Percentiles rank a stretch among this genome's conserved stretches.
Conservation (phyloP, 257 asterid genomes). For the Plantago major region DNA sequence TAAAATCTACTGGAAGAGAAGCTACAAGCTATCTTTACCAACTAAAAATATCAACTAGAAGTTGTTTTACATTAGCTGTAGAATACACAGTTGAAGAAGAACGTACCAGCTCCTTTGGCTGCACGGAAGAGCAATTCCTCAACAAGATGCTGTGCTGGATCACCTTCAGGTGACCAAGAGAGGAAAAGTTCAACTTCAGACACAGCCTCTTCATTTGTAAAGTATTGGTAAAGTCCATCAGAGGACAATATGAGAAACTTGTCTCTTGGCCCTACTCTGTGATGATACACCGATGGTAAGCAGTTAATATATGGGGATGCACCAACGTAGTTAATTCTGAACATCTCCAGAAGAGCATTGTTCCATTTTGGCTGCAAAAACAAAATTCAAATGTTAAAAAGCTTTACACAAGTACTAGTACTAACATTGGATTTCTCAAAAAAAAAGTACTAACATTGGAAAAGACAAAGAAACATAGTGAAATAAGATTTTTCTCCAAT, state of each 20-base stretch:
- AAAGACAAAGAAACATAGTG: not conserved
- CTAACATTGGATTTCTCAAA: too few species aligned
- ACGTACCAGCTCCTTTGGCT: slow-evolving; percentile 81
- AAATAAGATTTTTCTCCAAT: not conserved
- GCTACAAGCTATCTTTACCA: too few species aligned
- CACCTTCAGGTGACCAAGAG: slow-evolving; percentile 92
- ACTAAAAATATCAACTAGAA: too few species aligned
- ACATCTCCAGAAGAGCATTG: slow-evolving; percentile 79
- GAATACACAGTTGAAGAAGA: not conserved
- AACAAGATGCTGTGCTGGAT: slow-evolving; percentile 94
- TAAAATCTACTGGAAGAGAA: too few species aligned
- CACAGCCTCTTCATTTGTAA: slow-evolving; percentile 94
- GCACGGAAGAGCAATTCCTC: slow-evolving; percentile 89
- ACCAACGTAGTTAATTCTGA: slow-evolving; percentile 71
- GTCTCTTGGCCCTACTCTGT: slow-evolving; percentile 65
- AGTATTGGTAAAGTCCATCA: slow-evolving; percentile 91
- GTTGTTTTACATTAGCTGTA: too few species aligned
- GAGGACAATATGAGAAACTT: slow-evolving; percentile 76
- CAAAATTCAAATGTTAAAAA: slow-evolving; percentile 11
- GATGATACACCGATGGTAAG: slow-evolving; percentile 74
- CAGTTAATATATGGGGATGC: slow-evolving; percentile 68
- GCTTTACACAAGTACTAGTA: too few species aligned
- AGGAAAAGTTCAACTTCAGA: slow-evolving; percentile 79
- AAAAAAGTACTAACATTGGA: too few species aligned
- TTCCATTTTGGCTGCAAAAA: slow-evolving; percentile 89